Conservation (phyloP, 2,329 filamentous ascomycete genomes). For the Neofusicoccum ribis region DNA sequence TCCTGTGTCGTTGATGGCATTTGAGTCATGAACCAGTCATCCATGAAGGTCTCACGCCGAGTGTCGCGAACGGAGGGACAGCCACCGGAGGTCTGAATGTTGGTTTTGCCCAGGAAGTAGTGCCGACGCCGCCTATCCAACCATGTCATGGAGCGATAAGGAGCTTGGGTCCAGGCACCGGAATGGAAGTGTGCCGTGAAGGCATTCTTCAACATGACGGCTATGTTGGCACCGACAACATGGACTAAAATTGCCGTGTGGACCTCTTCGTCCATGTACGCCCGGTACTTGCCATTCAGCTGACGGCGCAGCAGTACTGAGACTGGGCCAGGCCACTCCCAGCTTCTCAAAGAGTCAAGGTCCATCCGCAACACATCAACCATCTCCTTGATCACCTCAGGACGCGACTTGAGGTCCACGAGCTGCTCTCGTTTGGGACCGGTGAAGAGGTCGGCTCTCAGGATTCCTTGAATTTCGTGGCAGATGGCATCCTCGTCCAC, state of each 20-base stretch:
- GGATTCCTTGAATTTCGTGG: conserved; percentile 50
- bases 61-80: conserved; percentile 25
- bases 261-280: conserved; percentile 61
- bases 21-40: conserved; percentile 58
- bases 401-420: conserved; percentile 52
- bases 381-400: conserved; percentile 54
- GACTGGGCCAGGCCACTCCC: conserved; percentile 53
- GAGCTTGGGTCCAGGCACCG: conserved; percentile 42
- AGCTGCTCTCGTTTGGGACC: conserved; percentile 54
- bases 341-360: conserved; percentile 51
- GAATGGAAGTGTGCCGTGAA: conserved; percentile 42
- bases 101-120: conserved; percentile 43
- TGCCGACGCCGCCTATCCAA: conserved; percentile 44
- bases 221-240: conserved; percentile 55
- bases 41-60: conserved; percentile 40
- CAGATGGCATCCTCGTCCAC: conserved; percentile 47
- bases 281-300: conserved; percentile 59
- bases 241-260: conserved; percentile 58
- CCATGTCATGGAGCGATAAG: conserved; percentile 33
- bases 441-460: conserved; percentile 53
- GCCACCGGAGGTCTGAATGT: conserved; percentile 28
- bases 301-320: conserved; percentile 54
- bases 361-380: conserved; percentile 60
- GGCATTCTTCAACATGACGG: conserved; percentile 47
- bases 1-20: conserved; percentile 47